Evolutionary conservation across 352 stramenopile genomes (phyloP).

Genomic region (Peronospora destructor): DNA sequence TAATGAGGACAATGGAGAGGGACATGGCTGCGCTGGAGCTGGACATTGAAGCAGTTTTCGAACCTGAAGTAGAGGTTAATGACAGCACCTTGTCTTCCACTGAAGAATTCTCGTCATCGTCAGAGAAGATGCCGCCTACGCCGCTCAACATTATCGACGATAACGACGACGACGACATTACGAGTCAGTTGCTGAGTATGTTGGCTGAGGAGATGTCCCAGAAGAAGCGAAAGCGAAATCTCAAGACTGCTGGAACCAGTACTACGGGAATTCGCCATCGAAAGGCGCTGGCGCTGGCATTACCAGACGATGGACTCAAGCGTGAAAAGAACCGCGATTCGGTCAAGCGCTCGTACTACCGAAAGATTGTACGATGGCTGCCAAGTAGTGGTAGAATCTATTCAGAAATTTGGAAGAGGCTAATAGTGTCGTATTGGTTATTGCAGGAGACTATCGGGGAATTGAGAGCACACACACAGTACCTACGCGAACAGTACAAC

Average conservation of each 20-base stretch:
- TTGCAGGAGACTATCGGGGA: constrained; percentile 41
- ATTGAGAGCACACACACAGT: constrained; percentile 34
- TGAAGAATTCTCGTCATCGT: no score
- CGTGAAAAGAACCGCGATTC: constrained; percentile 55
- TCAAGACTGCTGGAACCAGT: constrained; percentile 19
- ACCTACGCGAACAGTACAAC: constrained; percentile 46
- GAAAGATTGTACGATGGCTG: constrained; percentile 35
- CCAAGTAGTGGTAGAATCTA: neutral
- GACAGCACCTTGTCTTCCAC: no score
- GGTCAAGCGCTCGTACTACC: constrained; percentile 47
- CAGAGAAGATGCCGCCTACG: no score
- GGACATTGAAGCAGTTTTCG: no score
- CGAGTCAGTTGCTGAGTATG: constrained; percentile 36
- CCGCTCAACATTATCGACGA: no score
- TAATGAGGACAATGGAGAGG: no score
- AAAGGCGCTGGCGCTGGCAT: constrained; percentile 25
- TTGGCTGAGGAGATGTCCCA: constrained; percentile 37
- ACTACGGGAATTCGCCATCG: constrained; percentile 23
- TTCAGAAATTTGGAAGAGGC: neutral
- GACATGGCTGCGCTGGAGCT: no score
- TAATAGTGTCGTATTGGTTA: neutral
- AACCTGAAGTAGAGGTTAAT: no score
- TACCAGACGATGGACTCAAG: constrained; percentile 32
- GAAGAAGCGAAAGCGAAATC: constrained; percentile 34
- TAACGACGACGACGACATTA: constrained; percentile 38